Base-by-base conservation (phyloP, 169 alveolate genomes). In the Plasmodium coatneyi region DNA sequence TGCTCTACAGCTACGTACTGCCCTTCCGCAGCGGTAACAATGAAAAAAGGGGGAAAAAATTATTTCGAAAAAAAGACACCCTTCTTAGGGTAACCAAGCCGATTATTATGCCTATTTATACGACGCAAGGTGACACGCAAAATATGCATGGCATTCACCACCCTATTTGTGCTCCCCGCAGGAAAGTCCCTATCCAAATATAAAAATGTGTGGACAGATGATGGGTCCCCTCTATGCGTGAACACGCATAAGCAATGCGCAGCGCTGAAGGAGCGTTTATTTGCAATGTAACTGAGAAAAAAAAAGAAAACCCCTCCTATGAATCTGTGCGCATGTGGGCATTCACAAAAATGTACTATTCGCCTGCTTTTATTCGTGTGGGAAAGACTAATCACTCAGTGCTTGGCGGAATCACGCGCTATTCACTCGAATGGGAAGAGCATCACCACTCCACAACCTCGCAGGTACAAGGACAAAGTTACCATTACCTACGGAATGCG, bases 21-120 rank as follows among this genome's bases (percentile, higher is more conserved):
- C 97, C 97, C 9, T 70, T 93, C 25, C 82, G 96, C 52, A 82
- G 95, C 71, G 80, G 97, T 95, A 86, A 71, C 84, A 12, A 46
- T 30, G 60, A 32, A 22, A 25, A 83, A 43, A 71, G 39, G 52
- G 39, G 19, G 70, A 14, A 12, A 7, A 80, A 80, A 30, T 46
- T 30, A 36, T 22, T 19, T 41, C 36, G 22, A n/a, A 54, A 54
- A 54, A 46, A 36, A 32, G 79, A 66, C 36, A 66, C 76, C 76
- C 36, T 66, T 66, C 14, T 66, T 5, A 28, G 39, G 32, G 39
- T 5, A 49, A 16, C 60, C 9, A 49, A 49, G 60, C 6, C 25
- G 22, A 22, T 12, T 22, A 22, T 3, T 2, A 49, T 49, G 60
- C 22, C 60, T 16, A 49, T 16, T 49, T 49, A 49, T 22, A 16